Conservation (phyloP, 75 land plant genomes). For the Pseudotsuga menziesii region DNA sequence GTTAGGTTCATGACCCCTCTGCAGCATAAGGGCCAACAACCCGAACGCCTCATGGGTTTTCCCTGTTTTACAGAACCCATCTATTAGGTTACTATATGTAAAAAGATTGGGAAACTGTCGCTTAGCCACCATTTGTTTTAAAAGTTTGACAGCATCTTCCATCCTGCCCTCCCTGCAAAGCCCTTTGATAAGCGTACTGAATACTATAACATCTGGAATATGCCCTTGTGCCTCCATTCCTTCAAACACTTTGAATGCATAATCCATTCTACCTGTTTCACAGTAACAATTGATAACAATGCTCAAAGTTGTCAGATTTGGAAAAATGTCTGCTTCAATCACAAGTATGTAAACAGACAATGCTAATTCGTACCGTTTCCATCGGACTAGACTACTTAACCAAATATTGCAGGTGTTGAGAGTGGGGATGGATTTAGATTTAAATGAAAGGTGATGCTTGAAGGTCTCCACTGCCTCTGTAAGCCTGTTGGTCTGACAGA, state of each 20-base stretch:
- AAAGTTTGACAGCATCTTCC: background rate
- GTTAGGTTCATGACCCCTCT: constrained; percentile 17
- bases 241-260: constrained; percentile 9
- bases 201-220: constrained; percentile 20
- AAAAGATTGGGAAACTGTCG: constrained; percentile 14
- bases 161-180: constrained; percentile 7
- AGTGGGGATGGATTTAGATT: too few relatives aligned
- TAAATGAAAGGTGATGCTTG: too few relatives aligned
- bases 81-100: constrained; percentile 14
- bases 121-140: constrained; percentile 7
- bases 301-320: constrained; percentile 7
- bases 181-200: constrained; percentile 25
- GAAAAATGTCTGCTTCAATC: too few relatives aligned
- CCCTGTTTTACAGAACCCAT: constrained; percentile 5
- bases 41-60: constrained; percentile 8
- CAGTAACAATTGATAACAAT: constrained; percentile 14
- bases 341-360: too few relatives aligned
- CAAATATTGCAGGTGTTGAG: too few relatives aligned
- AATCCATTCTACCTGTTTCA: background rate
- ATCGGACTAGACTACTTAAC: too few relatives aligned
- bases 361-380: too few relatives aligned
- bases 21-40: constrained; percentile 15
- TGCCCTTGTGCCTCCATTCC: constrained; percentile 1
- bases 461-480: too few relatives aligned
- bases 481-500: too few relatives aligned